Base-by-base conservation (phyloP, 345 rosid species). In the Eutrema yunnanense region DNA sequence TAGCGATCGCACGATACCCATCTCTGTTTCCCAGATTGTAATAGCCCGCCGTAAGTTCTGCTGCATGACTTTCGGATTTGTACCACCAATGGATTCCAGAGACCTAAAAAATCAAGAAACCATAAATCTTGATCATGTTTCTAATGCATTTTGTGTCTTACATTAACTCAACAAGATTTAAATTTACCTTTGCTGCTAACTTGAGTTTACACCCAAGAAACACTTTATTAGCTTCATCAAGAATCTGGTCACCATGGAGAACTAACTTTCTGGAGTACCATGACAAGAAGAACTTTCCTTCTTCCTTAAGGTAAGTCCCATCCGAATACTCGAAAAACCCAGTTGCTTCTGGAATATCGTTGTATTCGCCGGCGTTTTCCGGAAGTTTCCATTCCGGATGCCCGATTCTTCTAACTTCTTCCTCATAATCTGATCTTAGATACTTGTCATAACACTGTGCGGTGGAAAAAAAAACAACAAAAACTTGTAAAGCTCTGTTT, bases 61-160 rank as follows among this genome's bases (percentile, higher is more conserved):
- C 90, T 7, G 96, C 97, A 69, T 93, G 97, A 71, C 82, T 87
- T 6, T 79, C 76, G 49, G 81, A 43, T 58, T 84, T 82, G 67
- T 89, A 94, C 97, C 97, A 87, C 97, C 98, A 93, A 47, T 90
- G 96, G 41, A 89, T 87, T 47, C 96, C 94, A n/a, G 97, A 83
- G 22, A 89, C 90, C 96, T 90, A 75, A 51, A 59, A 76, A 61
- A 9, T 9, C 67, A 41, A 27, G 41, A 44, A 75, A 56, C 33
- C 43, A 62, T 43, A 41, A 46, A 36, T 27, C 13, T 50, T 74
- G 22, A 32, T 55, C 41, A 46, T 56, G 51, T 34, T 46, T 46
- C 14, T 47, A 40, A 53, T 22, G 29, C 53, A 19, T 12, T 49
- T 38, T 38, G 22, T 38, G 63, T 38, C n/a, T 13, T 40, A 43